Percentiles rank a stretch among this genome's conserved stretches.
Evolutionary conservation across 176 grass and related monocot genomes (phyloP).

Genomic region (Ananas comosus): DNA sequence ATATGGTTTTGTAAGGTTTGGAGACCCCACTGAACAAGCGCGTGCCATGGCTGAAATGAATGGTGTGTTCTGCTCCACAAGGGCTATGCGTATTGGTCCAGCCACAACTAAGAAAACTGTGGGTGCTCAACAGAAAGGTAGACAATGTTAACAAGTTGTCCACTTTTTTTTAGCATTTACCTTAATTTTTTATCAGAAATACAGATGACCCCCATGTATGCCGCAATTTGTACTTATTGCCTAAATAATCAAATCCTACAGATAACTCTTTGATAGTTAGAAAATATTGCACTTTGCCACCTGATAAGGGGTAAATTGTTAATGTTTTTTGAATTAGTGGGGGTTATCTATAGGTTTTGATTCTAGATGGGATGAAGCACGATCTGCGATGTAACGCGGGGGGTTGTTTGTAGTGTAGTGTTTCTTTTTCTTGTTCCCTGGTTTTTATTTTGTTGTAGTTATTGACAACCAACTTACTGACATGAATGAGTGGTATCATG

Average conservation of each 20-base stretch:
- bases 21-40: slow-evolving; percentile 73
- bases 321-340: too few species aligned
- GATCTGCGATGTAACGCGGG: too few species aligned
- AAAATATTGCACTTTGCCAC: background rate
- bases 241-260: background rate
- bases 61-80: slow-evolving; percentile 78
- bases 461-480: background rate
- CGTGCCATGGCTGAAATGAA: slow-evolving; percentile 99
- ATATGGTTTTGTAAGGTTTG: slow-evolving; percentile 94
- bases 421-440: background rate
- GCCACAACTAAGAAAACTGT: slow-evolving; percentile 72
- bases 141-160: slow-evolving; percentile 2
- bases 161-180: slow-evolving; percentile 7
- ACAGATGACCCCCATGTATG: too few species aligned
- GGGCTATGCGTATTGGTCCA: slow-evolving; percentile 84
- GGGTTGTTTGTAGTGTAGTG: background rate
- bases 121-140: slow-evolving; percentile 58
- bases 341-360: too few species aligned
- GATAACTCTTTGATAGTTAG: background rate
- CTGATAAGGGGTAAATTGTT: too few species aligned
- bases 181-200: background rate
- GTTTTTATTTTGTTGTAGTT: background rate
- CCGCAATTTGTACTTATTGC: background rate
- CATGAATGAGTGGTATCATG: background rate
- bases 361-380: too few species aligned